phyloP scores from a whole-genome alignment of 257 asterid species.

The Cynanchum wilfordii region DNA sequence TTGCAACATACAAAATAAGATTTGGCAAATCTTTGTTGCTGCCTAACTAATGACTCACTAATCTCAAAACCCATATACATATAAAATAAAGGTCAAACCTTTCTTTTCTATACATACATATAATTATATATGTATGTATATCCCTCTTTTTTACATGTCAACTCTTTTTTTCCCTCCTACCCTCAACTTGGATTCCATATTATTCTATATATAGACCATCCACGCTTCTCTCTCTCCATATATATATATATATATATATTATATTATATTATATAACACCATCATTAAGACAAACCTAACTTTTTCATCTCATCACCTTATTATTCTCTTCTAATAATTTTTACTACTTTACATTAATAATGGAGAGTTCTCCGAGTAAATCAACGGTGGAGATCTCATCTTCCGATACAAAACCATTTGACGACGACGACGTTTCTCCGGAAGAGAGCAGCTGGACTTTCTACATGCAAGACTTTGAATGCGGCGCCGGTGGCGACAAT shows the following conservation, averaged over 20 bases:
- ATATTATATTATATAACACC: no score
- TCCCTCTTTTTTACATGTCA: conserved; percentile 16
- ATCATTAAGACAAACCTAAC: no score
- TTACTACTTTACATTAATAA: neutral
- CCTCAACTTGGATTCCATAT: conserved; percentile 36
- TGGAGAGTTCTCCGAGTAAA: conserved; percentile 18
- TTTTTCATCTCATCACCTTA: no score
- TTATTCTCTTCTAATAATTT: neutral
- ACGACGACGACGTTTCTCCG: conserved; percentile 23
- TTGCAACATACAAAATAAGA: conserved; percentile 29
- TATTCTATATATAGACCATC: conserved; percentile 8
- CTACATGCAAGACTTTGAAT: conserved; percentile 54
- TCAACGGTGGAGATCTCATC: neutral
- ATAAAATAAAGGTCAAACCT: conserved; percentile 19
- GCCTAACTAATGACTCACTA: conserved; percentile 12
- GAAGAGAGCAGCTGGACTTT: conserved; percentile 86
- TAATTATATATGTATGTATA: neutral
- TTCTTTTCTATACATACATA: neutral
- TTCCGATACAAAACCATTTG: conserved; percentile 11
- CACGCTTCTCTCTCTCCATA: no score
- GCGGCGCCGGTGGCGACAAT: conserved; percentile 21
- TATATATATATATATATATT: no score
- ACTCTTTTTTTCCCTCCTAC: conserved; percentile 12
- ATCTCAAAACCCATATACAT: conserved; percentile 16
- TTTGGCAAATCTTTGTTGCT: conserved; percentile 39